Conservation (phyloP, 2,329 filamentous ascomycete genomes). For the Diaporthe caulivora region DNA sequence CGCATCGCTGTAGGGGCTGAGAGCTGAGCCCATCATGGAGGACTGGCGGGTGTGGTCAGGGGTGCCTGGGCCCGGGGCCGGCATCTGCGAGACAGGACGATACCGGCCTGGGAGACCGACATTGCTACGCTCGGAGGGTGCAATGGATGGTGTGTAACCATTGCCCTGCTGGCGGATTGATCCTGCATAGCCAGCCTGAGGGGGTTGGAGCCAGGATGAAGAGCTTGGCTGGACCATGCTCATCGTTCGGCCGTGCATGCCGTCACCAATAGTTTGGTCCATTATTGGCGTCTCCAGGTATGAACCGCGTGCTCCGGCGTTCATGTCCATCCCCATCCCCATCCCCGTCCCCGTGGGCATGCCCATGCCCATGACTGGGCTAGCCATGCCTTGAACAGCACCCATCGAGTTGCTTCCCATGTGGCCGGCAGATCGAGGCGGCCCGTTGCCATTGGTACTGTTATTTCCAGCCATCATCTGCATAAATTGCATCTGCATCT, state of each 20-base stretch:
- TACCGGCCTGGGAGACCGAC: slow-evolving; percentile 91
- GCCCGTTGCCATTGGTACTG: slow-evolving; percentile 40
- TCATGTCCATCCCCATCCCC: slow-evolving; percentile 43
- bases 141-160: slow-evolving; percentile 90
- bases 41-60: slow-evolving; percentile 51
- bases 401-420: slow-evolving; percentile 56
- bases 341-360: slow-evolving; percentile 42
- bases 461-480: slow-evolving; percentile 76
- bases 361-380: slow-evolving; percentile 44
- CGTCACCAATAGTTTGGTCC: slow-evolving; percentile 58
- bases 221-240: slow-evolving; percentile 84
- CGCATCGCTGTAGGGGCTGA: slow-evolving; percentile 46
- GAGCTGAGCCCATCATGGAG: slow-evolving; percentile 58
- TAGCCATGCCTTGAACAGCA: slow-evolving; percentile 57
- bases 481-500: slow-evolving; percentile 96
- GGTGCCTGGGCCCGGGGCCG: slow-evolving; percentile 46
- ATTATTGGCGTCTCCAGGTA: slow-evolving; percentile 57
- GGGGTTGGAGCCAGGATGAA: slow-evolving; percentile 67
- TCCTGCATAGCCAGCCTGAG: slow-evolving; percentile 59
- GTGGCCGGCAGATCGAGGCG: slow-evolving; percentile 46
- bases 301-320: slow-evolving; percentile 55
- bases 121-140: slow-evolving; percentile 95
- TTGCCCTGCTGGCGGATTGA: slow-evolving; percentile 63
- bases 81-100: slow-evolving; percentile 83
- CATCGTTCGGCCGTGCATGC: slow-evolving; percentile 74